Evolutionary conservation across 1,139 yeast genomes (phyloP).

Genomic region (Suhomyces atakaporum): DNA sequence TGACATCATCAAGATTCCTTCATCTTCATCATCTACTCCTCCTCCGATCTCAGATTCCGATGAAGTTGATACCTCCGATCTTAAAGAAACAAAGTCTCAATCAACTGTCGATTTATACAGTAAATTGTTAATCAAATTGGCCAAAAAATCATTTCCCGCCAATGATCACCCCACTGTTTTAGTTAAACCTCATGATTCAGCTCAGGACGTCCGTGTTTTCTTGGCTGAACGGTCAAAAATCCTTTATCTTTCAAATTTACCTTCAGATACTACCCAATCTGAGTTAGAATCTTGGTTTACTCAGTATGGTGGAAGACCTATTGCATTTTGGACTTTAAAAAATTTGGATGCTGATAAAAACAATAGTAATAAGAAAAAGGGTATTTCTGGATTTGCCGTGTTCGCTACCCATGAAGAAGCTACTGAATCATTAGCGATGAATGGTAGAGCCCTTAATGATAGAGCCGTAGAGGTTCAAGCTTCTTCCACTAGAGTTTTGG

Average conservation of each 20-base stretch:
- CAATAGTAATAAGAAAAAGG: slow-evolving; percentile 20
- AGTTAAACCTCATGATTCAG: slow-evolving; percentile 72
- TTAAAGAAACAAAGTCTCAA: slow-evolving; percentile 17
- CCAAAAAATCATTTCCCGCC: slow-evolving; percentile 54
- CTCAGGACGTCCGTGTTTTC: slow-evolving; percentile 69
- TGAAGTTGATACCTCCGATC: neutral
- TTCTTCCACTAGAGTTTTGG: slow-evolving; percentile 74
- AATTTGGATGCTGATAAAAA: slow-evolving; percentile 44
- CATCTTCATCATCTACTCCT: slow-evolving; percentile 15
- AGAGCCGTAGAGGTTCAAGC: slow-evolving; percentile 83
- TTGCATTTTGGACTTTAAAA: slow-evolving; percentile 87
- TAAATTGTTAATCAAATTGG: slow-evolving; percentile 51
- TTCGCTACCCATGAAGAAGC: slow-evolving; percentile 89
- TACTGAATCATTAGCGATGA: slow-evolving; percentile 69
- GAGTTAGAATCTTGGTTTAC: slow-evolving; percentile 92
- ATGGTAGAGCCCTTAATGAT: slow-evolving; percentile 77
- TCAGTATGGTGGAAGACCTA: slow-evolving; percentile 81
- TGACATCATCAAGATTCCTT: slow-evolving; percentile 8
- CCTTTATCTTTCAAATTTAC: slow-evolving; percentile 74
- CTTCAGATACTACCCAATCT: slow-evolving; percentile 84
- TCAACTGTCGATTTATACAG: slow-evolving; percentile 30
- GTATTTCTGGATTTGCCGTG: slow-evolving; percentile 77
- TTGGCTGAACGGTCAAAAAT: slow-evolving; percentile 73
- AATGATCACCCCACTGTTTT: slow-evolving; percentile 59
- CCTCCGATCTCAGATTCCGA: slow-evolving; percentile 6